Evolutionary conservation across 2,329 filamentous ascomycete species (phyloP).

Genomic region (Epicoccum sorghinum): DNA sequence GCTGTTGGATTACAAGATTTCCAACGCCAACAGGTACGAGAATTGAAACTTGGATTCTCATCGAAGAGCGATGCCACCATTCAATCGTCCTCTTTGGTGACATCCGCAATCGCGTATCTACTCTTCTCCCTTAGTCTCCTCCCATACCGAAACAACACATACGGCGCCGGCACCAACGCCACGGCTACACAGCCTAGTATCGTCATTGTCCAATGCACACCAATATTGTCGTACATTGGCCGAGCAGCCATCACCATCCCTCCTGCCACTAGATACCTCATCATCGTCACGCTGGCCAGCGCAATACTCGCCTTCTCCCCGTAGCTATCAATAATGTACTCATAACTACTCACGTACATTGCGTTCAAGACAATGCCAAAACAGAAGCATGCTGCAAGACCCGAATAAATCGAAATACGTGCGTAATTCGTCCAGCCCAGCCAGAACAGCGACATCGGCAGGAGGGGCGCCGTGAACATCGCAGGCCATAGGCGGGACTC

Average conservation of each 20-base stretch:
- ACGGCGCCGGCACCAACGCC: constrained; percentile 41
- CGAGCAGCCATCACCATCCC: constrained; percentile 50
- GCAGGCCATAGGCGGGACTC: constrained; percentile 79
- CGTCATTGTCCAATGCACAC: constrained; percentile 53
- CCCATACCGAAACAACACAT: constrained; percentile 47
- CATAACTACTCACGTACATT: constrained; percentile 50
- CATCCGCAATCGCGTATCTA: background rate
- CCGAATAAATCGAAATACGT: constrained; percentile 1
- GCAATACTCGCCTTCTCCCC: constrained; percentile 51
- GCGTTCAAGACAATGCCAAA: constrained; percentile 52
- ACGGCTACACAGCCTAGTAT: constrained; percentile 46
- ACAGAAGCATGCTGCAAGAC: constrained; percentile 20
- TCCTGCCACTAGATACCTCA: constrained; percentile 44
- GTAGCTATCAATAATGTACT: constrained; percentile 50
- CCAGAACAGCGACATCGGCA: constrained; percentile 74
- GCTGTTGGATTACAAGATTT: no score
- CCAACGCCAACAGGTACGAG: no score
- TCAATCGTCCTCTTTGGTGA: background rate
- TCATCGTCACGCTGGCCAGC: constrained; percentile 44
- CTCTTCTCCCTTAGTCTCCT: constrained; percentile 32
- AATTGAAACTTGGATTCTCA: no score
- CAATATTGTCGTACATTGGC: constrained; percentile 50
- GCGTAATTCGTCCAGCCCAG: constrained; percentile 18
- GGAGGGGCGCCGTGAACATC: constrained; percentile 67
- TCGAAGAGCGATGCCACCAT: background rate